Evolutionary conservation across 176 grass and related monocot species (phyloP), one percentile per base, ranked within the genome.

Genomic region (Musa beccarii): DNA sequence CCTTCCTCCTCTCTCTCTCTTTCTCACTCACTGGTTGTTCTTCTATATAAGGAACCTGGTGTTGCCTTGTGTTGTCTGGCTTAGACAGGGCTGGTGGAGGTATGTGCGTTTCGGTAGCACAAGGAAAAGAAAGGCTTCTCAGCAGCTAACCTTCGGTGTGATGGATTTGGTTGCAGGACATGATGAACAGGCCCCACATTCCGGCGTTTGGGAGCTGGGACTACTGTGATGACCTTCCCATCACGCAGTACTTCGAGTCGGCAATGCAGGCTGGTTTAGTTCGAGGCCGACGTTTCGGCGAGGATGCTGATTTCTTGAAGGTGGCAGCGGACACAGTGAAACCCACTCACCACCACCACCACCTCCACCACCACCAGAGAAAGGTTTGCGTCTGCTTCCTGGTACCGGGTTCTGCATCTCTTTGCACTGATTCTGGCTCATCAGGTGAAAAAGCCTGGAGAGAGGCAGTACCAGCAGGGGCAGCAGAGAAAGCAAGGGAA

Each of bases 171-270:
- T 66, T 66, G 21, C n/a, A 66, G 63, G 63, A 10, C 22, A 28
- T 14, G 63, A 66, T 66, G 63, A 66, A 10, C n/a, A 66, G 11
- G 19, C 63, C 11, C 63, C 63, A 66, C 1, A 20, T 66, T 25
- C 63, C 63, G 0, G 63, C 63, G 10, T 66, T 66, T 66, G 63
- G 89, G 7, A 69, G 81, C 68, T 92, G 89, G 89, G 86, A 92
- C 53, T 79, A 92, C 76, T 79, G 65, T n/a, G 52, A 65, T 56
- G 89, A 81, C 63, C 75, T 88, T 52, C 80, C 83, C 8, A 75
- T 75, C 13, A 75, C 73, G 9, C 73, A 75, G 53, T 75, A 75
- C 73, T 75, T 75, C 73, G 73, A 43, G 34, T 43, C 34, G 21
- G 84, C 83, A 43, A 77, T 77, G 77, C 62, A 86, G 69, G 51